Evolutionary conservation across 306 rosid genomes (phyloP), one percentile per base, ranked within the genome.

Genomic region (Sicyos baderoa): DNA sequence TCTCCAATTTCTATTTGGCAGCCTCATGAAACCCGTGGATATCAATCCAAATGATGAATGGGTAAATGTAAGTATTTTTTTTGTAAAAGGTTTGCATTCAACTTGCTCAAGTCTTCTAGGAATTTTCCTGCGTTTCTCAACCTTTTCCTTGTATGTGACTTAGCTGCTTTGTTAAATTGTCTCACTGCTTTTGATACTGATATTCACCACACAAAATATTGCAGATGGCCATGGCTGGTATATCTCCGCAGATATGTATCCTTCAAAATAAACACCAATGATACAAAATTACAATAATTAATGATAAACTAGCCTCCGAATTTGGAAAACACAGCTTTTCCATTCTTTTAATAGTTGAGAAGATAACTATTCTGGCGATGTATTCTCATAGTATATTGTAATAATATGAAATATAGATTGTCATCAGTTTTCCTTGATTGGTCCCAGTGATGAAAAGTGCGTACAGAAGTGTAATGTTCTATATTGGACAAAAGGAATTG

Each of bases 191-290:
- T 57, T 71, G 47, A 57, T 62, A 59, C 76, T 78, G 54, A 78
- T 77, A 32, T 44, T 73, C 21, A 35, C 71, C 78, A 29, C 63
- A 75, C 69, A 12, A 12, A 78, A 71, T 79, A 74, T 75, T 82
- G 79, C 85, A 94, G 99, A 90, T 86, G 96, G 97, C 88, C 61
- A 90, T 94, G 96, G 89, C 82, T 6, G 99, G 97, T 72, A 58
- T 90, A 54, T 82, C 96, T 76, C 99, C 99, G n/a, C 96, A 88
- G 83, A 88, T 84, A 80, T 78, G 99, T 94, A 94, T 94, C 99
- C 91, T 85, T 82, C 76, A n/a, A 21, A 29, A 53, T 70, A 25
- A 29, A 50, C 40, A 67, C 10, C 1, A 48, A 6, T 67, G 42
- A 48, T 67, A 14, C 35, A 67, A 66, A 47, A 7, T 66, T 66